Base-by-base conservation (phyloP, 176 grass and related monocot species). In the Oryza punctata region DNA sequence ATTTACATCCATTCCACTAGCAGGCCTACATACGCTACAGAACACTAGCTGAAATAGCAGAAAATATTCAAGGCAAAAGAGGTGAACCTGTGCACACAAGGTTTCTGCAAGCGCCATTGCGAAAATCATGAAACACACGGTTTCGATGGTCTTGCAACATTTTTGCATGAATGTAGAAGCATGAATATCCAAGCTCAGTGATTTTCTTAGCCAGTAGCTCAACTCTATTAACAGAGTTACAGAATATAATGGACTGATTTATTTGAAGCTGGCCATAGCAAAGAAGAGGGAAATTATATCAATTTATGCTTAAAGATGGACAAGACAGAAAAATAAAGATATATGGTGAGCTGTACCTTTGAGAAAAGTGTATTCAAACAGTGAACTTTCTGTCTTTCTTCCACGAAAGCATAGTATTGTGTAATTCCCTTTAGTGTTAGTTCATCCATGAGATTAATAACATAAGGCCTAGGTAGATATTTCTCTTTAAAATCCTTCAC, bases 151-250 rank as follows among this genome's bases (percentile, higher is more conserved):
- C 92, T 91, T 97, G 94, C 76, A 97, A 86, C 92, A 97, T 97
- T 83, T 97, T 97, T 80, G 94, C 94, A 78, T 97, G 94, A 79
- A 97, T 97, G 61, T 97, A 97, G 87, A 97, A 97, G 86, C 94
- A 97, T 11, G 94, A 97, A 81, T 92, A 97, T 70, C 91, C 94
- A 0, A 97, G 87, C 73, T 97, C 91, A 19, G 94, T 97, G 61
- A 97, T 97, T 87, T 97, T 97, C 85, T 92, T 97, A 32, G 94
- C 94, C 70, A 97, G 45, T 63, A 97, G 80, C 81, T 97, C 94
- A 73, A 97, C 92, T 78, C 94, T 89, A 50, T 97, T 97, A 70
- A 94, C 94, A 77, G 94, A 97, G 76, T 97, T 97, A 63, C 94
- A 97, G 52, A 97, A 97, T 90, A 97, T 97, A 81, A 94, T 97